phyloP scores from a whole-genome alignment of 192 early-diverging fungal species.

The Coemansia umbellata region DNA sequence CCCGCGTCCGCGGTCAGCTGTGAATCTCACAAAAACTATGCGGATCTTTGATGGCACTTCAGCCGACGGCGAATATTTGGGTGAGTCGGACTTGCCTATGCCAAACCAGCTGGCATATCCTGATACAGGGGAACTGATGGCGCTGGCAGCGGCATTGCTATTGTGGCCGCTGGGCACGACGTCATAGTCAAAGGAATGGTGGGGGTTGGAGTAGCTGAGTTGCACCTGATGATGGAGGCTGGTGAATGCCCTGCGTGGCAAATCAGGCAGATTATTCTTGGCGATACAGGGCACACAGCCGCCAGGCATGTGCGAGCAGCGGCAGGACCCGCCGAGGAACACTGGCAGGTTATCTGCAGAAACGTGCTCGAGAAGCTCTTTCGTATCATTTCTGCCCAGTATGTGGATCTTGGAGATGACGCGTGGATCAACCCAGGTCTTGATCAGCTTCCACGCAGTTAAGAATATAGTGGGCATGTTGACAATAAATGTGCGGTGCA shows the following conservation, averaged over 20 bases:
- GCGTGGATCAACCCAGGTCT: slow-evolving; percentile 74
- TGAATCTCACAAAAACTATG: slow-evolving; percentile 29
- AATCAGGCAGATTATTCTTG: slow-evolving; percentile 32
- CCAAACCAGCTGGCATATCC: slow-evolving; percentile 46
- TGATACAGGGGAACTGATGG: slow-evolving; percentile 20
- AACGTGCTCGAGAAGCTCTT: slow-evolving; percentile 60
- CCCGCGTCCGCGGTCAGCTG: slow-evolving; percentile 43
- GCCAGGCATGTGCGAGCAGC: slow-evolving; percentile 70
- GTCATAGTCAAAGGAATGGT: slow-evolving; percentile 35
- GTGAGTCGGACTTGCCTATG: slow-evolving; percentile 17
- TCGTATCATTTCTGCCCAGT: slow-evolving; percentile 58
- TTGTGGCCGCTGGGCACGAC: slow-evolving; percentile 7
- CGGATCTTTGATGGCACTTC: neutral
- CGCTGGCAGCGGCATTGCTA: slow-evolving; percentile 8
- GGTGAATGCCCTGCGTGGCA: slow-evolving; percentile 38
- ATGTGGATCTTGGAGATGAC: slow-evolving; percentile 57
- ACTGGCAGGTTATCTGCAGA: slow-evolving; percentile 62
- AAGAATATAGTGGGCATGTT: slow-evolving; percentile 91
- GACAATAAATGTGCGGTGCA: slow-evolving; percentile 88
- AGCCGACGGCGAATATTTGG: neutral
- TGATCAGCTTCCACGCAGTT: slow-evolving; percentile 73
- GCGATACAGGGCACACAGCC: slow-evolving; percentile 53
- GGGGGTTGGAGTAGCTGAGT: slow-evolving; percentile 28
- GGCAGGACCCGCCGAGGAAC: slow-evolving; percentile 69
- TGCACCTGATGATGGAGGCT: slow-evolving; percentile 33